Base-by-base conservation (phyloP, 75 land plant species). In the Chamaecyparis obtusa region DNA sequence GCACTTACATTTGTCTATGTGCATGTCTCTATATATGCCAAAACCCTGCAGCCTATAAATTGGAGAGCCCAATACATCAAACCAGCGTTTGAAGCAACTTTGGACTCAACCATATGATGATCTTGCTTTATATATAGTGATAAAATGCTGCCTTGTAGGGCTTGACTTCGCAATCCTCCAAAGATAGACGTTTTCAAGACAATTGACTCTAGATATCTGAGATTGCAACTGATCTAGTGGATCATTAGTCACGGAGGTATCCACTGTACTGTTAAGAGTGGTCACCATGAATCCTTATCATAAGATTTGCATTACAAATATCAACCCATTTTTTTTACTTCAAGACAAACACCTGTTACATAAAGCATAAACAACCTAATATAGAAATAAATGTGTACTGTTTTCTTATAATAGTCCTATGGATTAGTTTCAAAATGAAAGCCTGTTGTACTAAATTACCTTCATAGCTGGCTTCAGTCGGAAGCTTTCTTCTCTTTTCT, bases 401-500 rank as follows among this genome's bases (percentile, higher is more conserved):
- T 46, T 46, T 44, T 41, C 30, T 80, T 0, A 17, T 46, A 10
- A 81, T 81, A 81, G 10, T 81, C 48, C 32, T 46, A 81, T 11
- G 48, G n/a, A 81, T 46, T 46, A 81, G 49, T 81, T 43, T 44
- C 83, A 36, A 44, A 81, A 46, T 44, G 27, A 81, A 1, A 81
- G 33, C 49, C 30, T n/a, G 46, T 44, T 49, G 32, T 46, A 46
- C 49, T 81, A 17, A 27, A 49, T 83, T 84, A 94, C 97, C 96
- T 94, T 92, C 97, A 96, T 96, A 37, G 85, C 86, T 81, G 94
- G 86, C 27, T 92, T 93, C 43, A 94, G 46, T 78, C 86, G 89
- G 51, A 95, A 96, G 87, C 95, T 95, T 32, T 96, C 93, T 44
- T 96, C 93, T 76, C 97, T 88, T 88, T 95, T 91, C 32, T 83